Evolutionary conservation across 164 flowering plant genomes (phyloP), one percentile per base, ranked within the genome.

Genomic region (Liriodendron chinense): DNA sequence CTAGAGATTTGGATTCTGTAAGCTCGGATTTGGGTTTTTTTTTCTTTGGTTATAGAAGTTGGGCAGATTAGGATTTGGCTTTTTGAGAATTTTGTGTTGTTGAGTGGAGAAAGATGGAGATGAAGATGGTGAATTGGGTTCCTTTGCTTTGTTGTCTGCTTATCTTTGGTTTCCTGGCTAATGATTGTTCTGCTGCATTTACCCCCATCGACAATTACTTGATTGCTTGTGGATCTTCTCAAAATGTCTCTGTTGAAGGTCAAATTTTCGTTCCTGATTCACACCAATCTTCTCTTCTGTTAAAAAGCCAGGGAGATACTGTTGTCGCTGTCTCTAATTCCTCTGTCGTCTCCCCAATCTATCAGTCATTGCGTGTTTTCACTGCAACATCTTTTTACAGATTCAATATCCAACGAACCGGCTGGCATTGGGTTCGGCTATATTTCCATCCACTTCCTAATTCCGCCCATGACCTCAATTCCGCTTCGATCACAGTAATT

Each of bases 391-490:
- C 79, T 24, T 75, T 80, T 7, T 83, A 78, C 53, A 65, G 76
- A 59, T 83, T 83, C 50, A 9, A 68, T 20, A 80, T 83, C 76
- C 71, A 65, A 48, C 76, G 71, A 65, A 18, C 73, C 25, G 85
- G 85, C 7, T 74, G 81, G n/a, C 85, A 83, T 50, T 83, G 83
- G 83, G 65, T 83, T 47, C 83, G 85, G 14, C 79, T 83, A 13
- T 76, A 83, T 68, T 78, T 83, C 76, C 76, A 76, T 23, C 83
- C 85, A 47, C 28, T 74, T 49, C 72, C 81, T 21, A 57, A 72
- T 57, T 70, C 79, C 22, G 47, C 2, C 28, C 68, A 83, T 25
- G 56, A 80, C 67, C 77, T 83, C 34, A 49, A 23, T 63, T 78
- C 76, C 26, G 76, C 81, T 3, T 59, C 78, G 9, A 68, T 83